These are phyloP conservation scores for Excoecaria cochinchinensis DNA, from an alignment of 345 rosid genomes.

Conservation along the genomic window DNA sequence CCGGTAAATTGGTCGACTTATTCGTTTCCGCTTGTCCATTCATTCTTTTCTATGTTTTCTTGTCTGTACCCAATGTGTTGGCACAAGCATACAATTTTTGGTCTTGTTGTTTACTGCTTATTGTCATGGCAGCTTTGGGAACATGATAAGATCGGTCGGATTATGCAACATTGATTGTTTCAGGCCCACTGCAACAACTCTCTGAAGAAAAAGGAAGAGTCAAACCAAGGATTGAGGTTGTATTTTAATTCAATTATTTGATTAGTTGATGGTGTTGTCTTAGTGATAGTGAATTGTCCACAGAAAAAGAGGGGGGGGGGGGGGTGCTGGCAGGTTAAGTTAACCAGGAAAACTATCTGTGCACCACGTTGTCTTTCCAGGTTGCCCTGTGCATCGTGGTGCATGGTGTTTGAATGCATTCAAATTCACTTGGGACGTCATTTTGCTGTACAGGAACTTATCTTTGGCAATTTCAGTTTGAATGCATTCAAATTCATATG, in stretches of 20 bases:
- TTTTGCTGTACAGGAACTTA: not conserved
- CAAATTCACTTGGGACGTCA: not conserved
- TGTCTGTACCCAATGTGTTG: not conserved
- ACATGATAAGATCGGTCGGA: slow-evolving; percentile 81
- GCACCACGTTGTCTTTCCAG: slow-evolving; percentile 15
- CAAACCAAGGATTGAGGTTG: slow-evolving; percentile 25
- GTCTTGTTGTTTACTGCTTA: slow-evolving; percentile 11
- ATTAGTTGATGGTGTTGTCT: slow-evolving; percentile 23
- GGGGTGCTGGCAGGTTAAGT: too few species aligned
- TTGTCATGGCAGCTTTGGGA: slow-evolving; percentile 66
- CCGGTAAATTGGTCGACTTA: slow-evolving; percentile 47
- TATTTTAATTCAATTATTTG: slow-evolving; percentile 23
- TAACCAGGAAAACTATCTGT: slow-evolving; percentile 14
- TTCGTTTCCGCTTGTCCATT: not conserved
- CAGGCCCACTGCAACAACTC: slow-evolving; percentile 62
- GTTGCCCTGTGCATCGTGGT: not conserved
- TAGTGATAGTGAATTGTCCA: slow-evolving; percentile 22
- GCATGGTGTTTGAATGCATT: slow-evolving; percentile 1
- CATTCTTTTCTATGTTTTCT: not conserved
- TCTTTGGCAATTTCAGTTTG: not conserved
- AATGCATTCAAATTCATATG: slow-evolving; percentile 1
- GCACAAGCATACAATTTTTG: not conserved
- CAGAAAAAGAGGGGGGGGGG: slow-evolving; percentile 22
- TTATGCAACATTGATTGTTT: slow-evolving; percentile 91
- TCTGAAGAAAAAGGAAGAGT: slow-evolving; percentile 32